phyloP scores from a whole-genome alignment of 306 rosid genomes.

The Canavalia gladiata region DNA sequence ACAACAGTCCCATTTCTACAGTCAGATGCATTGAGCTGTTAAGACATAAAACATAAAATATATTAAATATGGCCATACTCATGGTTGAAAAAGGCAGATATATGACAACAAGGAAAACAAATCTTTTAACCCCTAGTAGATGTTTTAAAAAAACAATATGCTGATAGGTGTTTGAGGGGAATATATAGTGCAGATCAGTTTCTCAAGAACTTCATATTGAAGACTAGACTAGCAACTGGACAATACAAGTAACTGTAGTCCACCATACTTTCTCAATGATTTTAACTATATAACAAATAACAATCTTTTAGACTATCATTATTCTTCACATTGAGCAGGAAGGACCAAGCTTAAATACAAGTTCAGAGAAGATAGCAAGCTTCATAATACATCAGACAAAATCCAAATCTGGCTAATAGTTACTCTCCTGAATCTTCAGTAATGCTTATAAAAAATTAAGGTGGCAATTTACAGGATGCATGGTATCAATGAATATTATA shows the following conservation, averaged over 20 bases:
- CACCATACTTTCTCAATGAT: conserved; percentile 2
- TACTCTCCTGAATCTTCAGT: conserved; percentile 20
- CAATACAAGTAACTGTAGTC: conserved; percentile 23
- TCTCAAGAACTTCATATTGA: conserved; percentile 14
- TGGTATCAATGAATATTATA: conserved; percentile 29
- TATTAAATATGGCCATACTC: conserved; percentile 21
- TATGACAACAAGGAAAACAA: conserved; percentile 14
- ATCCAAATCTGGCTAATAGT: conserved; percentile 35
- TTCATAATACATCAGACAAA: conserved; percentile 28
- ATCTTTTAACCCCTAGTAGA: conserved; percentile 10
- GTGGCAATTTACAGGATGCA: conserved; percentile 34
- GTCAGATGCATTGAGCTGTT: conserved; percentile 86
- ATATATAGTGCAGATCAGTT: conserved; percentile 37
- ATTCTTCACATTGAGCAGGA: conserved; percentile 17
- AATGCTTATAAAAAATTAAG: conserved; percentile 32
- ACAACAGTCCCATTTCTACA: conserved; percentile 80
- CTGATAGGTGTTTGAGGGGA: conserved; percentile 28
- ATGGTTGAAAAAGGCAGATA: conserved; percentile 25
- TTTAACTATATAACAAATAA: conserved; percentile 24
- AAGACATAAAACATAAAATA: conserved; percentile 34
- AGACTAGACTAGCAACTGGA: conserved; percentile 25
- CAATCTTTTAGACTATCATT: conserved; percentile 10
- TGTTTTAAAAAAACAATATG: conserved; percentile 20
- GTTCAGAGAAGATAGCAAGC: conserved; percentile 19
- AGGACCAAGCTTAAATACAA: conserved; percentile 26